Evolutionary conservation across 345 rosid genomes (phyloP), one percentile per base, ranked within the genome.

Genomic region (Eucalyptus marginata): DNA sequence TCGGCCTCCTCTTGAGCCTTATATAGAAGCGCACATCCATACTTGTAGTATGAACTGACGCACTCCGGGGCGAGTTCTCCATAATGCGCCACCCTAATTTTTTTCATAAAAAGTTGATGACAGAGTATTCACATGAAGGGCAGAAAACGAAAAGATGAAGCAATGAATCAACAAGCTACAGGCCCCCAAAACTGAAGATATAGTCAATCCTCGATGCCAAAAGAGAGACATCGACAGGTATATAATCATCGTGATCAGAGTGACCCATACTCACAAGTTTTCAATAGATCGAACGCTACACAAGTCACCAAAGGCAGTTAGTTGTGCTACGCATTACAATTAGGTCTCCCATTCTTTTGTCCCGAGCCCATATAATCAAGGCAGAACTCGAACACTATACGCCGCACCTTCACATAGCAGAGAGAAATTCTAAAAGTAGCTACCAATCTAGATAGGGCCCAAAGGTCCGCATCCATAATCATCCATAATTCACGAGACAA

Each of bases 1-100:
- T 96, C 99, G 86, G 97, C 93, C 94, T 97, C 99, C 89, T 97
- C 99, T 83, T 96, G 99, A 89, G 98, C 99, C 93, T 97, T 97
- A 87, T 93, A 95, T 87, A 97, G 89, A 24, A 98, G 92, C 5
- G 98, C 96, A 87, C 94, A 94, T 80, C 99, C 99, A 90, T 96
- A 98, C 49, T 93, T 95, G 91, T 95, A 96, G 92, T 96, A 97
- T 1, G 99, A 94, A 46, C 92, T 93, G 29, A 95, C 68, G 56
- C 99, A 97, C 90, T 95, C 99, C 49, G 87, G 68, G 49, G 95
- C 94, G 59, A 96, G 98, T 87, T 97, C 99, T 88, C 95, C 99
- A 91, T 92, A 91, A 86, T 92, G 94, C 5, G 92, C 90, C 94
- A 93, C 99, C 94, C 99, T 87, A 64, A 80, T 64, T 33, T 25